Base-by-base conservation (phyloP, 352 stramenopile genomes). In the Globisporangium ultimum region DNA sequence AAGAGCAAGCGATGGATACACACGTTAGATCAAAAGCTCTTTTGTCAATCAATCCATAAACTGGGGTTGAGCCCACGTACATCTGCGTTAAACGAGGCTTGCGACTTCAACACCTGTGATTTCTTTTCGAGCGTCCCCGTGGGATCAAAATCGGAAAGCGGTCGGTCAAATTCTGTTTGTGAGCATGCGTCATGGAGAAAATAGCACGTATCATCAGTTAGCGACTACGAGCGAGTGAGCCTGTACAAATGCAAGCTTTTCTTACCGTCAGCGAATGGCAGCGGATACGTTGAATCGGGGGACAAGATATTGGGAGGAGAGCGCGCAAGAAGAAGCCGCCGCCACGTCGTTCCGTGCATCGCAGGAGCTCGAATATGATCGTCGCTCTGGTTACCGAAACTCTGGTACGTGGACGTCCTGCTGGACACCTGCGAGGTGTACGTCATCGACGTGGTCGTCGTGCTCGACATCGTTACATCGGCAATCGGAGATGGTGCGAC, bases 11-110 rank as follows among this genome's bases (percentile, higher is more conserved):
- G 28, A 36, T 36, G 28, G 28, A 36, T 36, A 17, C 4, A 41
- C 14, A 28, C 3, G 18, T 0, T 4, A 53, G 15, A 45, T 15
- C 18, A 41, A 12, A 1, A 38, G 13, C n/a, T 21, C 18, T 38
- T 9, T n/a, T 36, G 21, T 6, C 43, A 55, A 45, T 8, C 28
- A 36, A 10, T 10, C 13, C 11, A 49, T 8, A 45, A 7, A 17
- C 7, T 17, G 22, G 38, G 14, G 17, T 15, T 17, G 36, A 72
- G 64, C 17, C 11, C 18, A 42, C 60, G 61, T 34, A 61, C 58
- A 62, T 87, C 78, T 86, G 42, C 60, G 40, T 58, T 85, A 53
- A 18, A 88, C 57, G 2, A 63, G 41, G 46, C 53, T 40, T 66
- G 52, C 8, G 53, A 36, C 28, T 36, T 57, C 17, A 53, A 56